A percentile compares a stretch with the other conserved stretches of the same genome.
phyloP scores from a whole-genome alignment of 208 protist genomes.

The Acanthamoeba divionensis region DNA sequence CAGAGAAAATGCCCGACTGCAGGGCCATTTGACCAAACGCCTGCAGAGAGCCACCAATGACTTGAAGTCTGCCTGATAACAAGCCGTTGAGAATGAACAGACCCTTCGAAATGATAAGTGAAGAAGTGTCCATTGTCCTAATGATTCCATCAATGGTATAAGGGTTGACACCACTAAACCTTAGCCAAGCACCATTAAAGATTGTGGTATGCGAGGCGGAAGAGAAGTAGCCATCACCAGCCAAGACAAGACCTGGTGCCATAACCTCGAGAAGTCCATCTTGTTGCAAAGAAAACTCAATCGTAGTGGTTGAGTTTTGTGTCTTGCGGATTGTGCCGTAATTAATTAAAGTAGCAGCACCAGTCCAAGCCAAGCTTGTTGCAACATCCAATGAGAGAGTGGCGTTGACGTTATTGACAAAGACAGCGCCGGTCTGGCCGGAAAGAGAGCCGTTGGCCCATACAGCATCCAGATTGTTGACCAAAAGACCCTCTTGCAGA shows the following conservation, averaged over 20 bases:
- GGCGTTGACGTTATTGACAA: slow-evolving; percentile 24
- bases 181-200: neutral
- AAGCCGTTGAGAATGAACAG: neutral
- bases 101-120: neutral
- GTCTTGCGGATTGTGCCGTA: neutral
- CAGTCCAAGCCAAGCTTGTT: neutral
- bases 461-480: neutral
- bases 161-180: neutral
- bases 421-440: neutral
- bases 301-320: neutral
- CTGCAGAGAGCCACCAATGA: neutral
- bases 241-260: neutral
- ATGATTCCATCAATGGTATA: neutral
- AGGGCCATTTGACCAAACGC: neutral
- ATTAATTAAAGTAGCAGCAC: neutral
- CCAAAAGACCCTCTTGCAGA: neutral
- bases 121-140: neutral
- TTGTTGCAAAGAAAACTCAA: slow-evolving; percentile 13
- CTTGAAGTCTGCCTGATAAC: neutral
- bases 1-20: neutral
- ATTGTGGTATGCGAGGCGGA: neutral
- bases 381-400: neutral
- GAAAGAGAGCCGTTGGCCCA: neutral
- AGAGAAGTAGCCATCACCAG: neutral
- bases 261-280: neutral